A percentile compares a stretch with the other conserved stretches of the same genome.
Conservation (phyloP, 495 filamentous ascomycete genomes). For the Amorphotheca resinae region DNA sequence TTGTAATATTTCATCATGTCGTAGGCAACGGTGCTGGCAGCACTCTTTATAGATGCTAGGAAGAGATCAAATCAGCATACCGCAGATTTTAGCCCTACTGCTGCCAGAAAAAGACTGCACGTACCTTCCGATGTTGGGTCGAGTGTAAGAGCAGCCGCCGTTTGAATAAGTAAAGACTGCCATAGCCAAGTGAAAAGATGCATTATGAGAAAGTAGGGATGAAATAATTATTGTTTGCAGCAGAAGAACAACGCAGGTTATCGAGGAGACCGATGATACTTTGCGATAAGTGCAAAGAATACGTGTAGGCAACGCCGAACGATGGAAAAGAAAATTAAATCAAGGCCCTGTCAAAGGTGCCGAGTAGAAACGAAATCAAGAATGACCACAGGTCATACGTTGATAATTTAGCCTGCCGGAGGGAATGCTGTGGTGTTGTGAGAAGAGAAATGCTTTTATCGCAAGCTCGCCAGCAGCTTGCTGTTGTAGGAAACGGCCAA, state of each 20-base stretch:
- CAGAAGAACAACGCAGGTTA: not conserved
- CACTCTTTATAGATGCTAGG: constrained; percentile 45
- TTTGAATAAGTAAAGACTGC: constrained; percentile 7
- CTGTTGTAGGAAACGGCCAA: not conserved
- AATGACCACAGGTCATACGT: not conserved
- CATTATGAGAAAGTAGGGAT: constrained; percentile 8
- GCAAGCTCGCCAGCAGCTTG: not conserved
- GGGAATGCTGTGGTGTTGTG: not conserved
- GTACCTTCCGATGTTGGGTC: constrained; percentile 15
- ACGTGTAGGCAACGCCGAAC: not conserved
- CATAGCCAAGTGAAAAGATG: constrained; percentile 11
- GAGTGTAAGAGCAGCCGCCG: constrained; percentile 11
- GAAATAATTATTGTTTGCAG: not conserved
- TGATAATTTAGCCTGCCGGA: not conserved
- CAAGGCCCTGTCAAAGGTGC: constrained; percentile 20
- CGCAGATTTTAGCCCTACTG: not conserved
- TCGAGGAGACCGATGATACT: not conserved
- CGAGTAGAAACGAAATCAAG: not conserved
- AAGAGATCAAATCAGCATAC: not conserved
- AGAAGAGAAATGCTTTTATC: not conserved
- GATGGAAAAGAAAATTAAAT: constrained; percentile 1
- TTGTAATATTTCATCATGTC: constrained; percentile 57
- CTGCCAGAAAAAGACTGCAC: no score
- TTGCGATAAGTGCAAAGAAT: not conserved
- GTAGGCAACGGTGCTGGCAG: constrained; percentile 48